Evolutionary conservation across 129 eudicot genomes (phyloP), one percentile per base, ranked within the genome.

Genomic region (Flaveria ramosissima): DNA sequence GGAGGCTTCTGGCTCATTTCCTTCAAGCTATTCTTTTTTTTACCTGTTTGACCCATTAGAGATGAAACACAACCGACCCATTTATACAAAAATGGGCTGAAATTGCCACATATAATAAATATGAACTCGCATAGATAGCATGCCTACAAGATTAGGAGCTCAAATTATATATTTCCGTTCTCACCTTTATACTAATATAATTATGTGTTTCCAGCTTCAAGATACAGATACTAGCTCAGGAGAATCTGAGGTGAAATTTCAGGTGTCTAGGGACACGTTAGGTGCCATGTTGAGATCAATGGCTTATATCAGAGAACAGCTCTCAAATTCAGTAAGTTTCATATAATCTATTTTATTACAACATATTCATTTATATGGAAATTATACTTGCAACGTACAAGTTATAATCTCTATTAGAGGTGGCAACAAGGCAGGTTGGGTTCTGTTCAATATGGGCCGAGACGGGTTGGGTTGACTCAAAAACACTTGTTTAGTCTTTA

Each of bases 211-310:
- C 73, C 90, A 93, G 98, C 96, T 93, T 73, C 96, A 90, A 85
- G 96, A 93, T 84, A 78, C 96, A 8, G 91, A 88, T 76, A 82
- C 91, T 65, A 82, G 79, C 70, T 68, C 89, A 27, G 98, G 88
- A 80, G 98, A 90, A 80, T 93, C 96, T 51, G 98, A 90, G 83
- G 96, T 93, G 74, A 93, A 90, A 77, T 93, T 93, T 80, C 96
- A 93, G 88, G 96, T 93, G 71, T 93, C 98, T 3, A 88, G 92
- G 77, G 98, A 93, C 76, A 93, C 98, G 27, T 86, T 93, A 72
- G 98, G 96, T 81, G 98, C 98, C 76, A 90, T 93, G 98, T 80
- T 93, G 91, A 87, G 98, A 82, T 93, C 98, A 60, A 93, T 93
- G 96, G 96, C 96, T 39, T 93, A 93, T 83, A 93, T 93, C 55